These are phyloP conservation scores for Tylopilus sp. DNA, from an alignment of 1,284 basidiomycete species.

Conservation along the genomic window DNA sequence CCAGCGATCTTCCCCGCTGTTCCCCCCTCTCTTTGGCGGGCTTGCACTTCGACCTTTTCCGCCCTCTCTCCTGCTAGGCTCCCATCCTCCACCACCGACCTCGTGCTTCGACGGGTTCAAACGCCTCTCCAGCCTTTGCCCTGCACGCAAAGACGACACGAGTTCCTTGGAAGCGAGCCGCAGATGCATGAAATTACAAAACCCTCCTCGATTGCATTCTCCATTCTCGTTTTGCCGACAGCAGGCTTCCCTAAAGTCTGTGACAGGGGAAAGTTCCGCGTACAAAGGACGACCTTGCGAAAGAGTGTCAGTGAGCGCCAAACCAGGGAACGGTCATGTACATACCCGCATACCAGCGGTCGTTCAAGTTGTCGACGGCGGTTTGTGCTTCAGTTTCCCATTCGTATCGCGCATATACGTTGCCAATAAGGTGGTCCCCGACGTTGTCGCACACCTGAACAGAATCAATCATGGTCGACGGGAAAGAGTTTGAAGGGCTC, in stretches of 20 bases:
- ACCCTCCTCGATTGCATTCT: constrained; percentile 92
- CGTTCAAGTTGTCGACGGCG: constrained; percentile 91
- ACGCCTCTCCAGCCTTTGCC: constrained; percentile 80
- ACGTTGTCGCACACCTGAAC: constrained; percentile 95
- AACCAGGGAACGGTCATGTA: constrained; percentile 9
- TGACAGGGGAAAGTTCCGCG: constrained; percentile 97
- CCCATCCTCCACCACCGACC: constrained; percentile 75
- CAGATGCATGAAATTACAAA: constrained; percentile 99
- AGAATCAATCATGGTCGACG: background rate
- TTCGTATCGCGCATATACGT: constrained; percentile 97
- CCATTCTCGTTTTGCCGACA: constrained; percentile 98
- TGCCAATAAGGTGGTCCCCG: constrained; percentile 97
- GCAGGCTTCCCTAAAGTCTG: constrained; percentile 98
- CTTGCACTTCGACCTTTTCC: constrained; percentile 70
- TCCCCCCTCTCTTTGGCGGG: constrained; percentile 55
- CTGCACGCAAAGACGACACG: constrained; percentile 72
- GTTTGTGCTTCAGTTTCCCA: constrained; percentile 97
- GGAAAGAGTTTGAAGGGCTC: constrained; percentile 33
- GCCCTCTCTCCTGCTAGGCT: constrained; percentile 63
- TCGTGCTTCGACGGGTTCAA: constrained; percentile 61
- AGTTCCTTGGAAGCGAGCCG: constrained; percentile 82
- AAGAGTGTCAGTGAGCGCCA: background rate
- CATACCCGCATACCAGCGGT: constrained; percentile 96
- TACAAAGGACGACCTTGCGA: constrained; percentile 87
- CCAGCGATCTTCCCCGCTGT: constrained; percentile 74